Evolutionary conservation across 2,329 filamentous ascomycete species (phyloP), one percentile per base, ranked within the genome.

Genomic region (Taxawa tesnikishii): DNA sequence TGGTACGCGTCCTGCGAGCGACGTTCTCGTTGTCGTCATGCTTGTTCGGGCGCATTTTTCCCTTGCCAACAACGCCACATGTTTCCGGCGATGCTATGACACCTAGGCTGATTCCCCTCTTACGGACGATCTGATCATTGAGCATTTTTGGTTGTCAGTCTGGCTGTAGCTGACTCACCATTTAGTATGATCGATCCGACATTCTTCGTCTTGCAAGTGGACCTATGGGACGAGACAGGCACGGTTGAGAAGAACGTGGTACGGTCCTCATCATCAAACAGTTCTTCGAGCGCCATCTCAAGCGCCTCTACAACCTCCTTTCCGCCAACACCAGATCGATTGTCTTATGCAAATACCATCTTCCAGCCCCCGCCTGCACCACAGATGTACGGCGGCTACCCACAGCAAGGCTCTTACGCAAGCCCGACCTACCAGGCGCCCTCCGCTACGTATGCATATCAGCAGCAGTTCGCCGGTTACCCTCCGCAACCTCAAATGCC

Each of bases 261-360:
- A 33, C 66, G 73, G 36, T 73, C 79, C 38, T 74, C 71, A 9
- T 67, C 66, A 28, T 70, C 68, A 12, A 73, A 73, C 3, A 8
- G n/a, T 8, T 83, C 83, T 0, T 58, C 60, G 5, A 58, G 62
- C 2, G 84, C 82, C 10, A 93, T 93, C 46, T 83, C 79, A 3
- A 80, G 81, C 4, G 83, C 83, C 6, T 81, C 79, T 6, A 78
- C 79, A 4, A 81, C 79, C 5, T 83, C 83, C 1, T 94, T 83
- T 49, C 74, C 75, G 25, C 73, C 67, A 36, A 65, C 62, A 3
- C 47, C 38, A n/a, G 36, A 44, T 16, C 34, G 35, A 11, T 14
- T 23, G 6, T 11, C n/a, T 18, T 45, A 26, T 38, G 40, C 15
- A 14, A n/a, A 12, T 28, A 31, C 21, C 25, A n/a, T n/a, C n/a